These are phyloP conservation scores for Clitoria ternatea DNA, from an alignment of 306 rosid genomes.

Conservation along the genomic window DNA sequence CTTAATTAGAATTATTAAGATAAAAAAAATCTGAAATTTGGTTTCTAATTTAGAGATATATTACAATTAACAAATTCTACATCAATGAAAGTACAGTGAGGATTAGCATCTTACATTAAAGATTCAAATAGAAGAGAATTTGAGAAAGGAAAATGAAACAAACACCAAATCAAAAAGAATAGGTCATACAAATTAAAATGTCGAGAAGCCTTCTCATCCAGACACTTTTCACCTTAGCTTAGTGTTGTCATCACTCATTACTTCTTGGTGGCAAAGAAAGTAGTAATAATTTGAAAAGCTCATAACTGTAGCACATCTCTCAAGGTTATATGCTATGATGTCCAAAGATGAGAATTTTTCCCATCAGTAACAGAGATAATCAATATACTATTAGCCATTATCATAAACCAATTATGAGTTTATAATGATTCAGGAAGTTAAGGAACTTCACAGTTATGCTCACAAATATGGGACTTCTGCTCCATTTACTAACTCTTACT, in stretches of 20 bases:
- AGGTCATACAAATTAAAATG: not conserved
- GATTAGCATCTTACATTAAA: not conserved
- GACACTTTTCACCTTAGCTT: not conserved
- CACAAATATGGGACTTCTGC: no score
- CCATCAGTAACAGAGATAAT: not conserved
- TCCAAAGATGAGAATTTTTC: not conserved
- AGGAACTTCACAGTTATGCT: no score
- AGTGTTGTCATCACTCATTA: not conserved
- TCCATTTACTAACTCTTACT: not conserved
- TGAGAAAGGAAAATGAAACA: not conserved
- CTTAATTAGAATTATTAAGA: slow-evolving; percentile 4
- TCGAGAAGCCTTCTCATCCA: not conserved
- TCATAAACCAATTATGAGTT: not conserved
- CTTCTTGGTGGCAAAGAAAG: not conserved
- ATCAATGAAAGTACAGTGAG: slow-evolving; percentile 4
- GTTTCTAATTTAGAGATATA: not conserved
- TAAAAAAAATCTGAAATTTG: slow-evolving; percentile 11
- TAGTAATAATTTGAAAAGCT: not conserved
- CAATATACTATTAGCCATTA: not conserved
- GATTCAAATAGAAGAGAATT: not conserved
- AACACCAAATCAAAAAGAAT: slow-evolving; percentile 1
- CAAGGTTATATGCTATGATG: not conserved
- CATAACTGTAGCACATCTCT: not conserved
- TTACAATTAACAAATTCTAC: not conserved
- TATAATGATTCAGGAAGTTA: not conserved